phyloP scores from a whole-genome alignment of 495 filamentous ascomycete species.

The Wilcoxina mikolae region DNA sequence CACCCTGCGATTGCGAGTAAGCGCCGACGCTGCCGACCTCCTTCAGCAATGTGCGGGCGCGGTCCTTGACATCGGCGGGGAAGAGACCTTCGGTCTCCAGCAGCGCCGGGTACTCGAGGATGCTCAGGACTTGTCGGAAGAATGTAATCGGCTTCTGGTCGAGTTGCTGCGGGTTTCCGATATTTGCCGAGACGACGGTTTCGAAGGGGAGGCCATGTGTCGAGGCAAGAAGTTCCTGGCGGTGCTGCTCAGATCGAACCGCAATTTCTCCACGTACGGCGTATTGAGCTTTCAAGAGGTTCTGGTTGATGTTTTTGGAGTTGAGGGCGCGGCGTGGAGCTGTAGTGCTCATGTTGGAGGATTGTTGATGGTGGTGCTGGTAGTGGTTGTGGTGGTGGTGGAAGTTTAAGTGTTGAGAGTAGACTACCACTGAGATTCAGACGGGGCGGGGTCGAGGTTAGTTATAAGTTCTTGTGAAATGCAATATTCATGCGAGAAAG shows the following conservation, averaged over 20 bases:
- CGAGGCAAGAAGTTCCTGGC: conserved; percentile 41
- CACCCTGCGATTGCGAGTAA: conserved; percentile 88
- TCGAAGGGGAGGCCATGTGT: conserved; percentile 56
- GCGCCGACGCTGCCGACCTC: conserved; percentile 84
- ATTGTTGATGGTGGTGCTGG: not conserved
- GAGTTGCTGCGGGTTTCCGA: conserved; percentile 96
- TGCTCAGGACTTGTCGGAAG: conserved; percentile 90
- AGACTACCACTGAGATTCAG: not conserved
- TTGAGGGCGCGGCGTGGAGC: conserved; percentile 46
- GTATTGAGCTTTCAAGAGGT: conserved; percentile 75
- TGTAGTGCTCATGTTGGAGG: not conserved
- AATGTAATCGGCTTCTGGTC: conserved; percentile 98
- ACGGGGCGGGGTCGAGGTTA: not conserved
- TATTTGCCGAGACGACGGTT: conserved; percentile 88
- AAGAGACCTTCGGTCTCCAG: conserved; percentile 48
- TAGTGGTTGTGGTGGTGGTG: not conserved
- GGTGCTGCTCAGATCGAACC: conserved; percentile 75
- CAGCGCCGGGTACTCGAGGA: conserved; percentile 77
- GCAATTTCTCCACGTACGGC: conserved; percentile 93
- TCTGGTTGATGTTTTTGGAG: conserved; percentile 79
- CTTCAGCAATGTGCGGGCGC: conserved; percentile 62
- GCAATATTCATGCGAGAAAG: too few species aligned
- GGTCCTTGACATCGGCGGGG: conserved; percentile 62
- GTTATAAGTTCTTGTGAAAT: not conserved
- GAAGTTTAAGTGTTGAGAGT: not conserved